phyloP scores from a whole-genome alignment of 2,329 filamentous ascomycete species.

The Diaporthe ilicicola region DNA sequence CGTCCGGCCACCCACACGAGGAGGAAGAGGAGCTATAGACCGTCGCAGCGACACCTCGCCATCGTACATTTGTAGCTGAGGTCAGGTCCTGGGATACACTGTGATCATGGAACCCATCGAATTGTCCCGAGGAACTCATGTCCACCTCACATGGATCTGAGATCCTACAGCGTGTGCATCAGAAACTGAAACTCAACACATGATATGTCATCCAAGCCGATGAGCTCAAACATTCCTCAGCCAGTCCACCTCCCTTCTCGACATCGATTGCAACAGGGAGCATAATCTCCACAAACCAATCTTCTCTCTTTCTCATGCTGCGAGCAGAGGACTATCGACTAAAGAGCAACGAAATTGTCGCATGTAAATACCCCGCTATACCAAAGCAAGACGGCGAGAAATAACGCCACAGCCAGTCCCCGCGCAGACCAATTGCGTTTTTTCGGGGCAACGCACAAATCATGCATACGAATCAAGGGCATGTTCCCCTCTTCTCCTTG shows the following conservation, averaged over 20 bases:
- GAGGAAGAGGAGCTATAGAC: constrained; percentile 23
- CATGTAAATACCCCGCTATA: constrained; percentile 27
- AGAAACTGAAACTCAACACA: background rate
- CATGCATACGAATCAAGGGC: background rate
- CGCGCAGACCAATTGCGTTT: background rate
- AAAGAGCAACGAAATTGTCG: background rate
- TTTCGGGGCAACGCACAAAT: too few species aligned
- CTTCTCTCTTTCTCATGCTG: background rate
- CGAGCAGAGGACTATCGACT: background rate
- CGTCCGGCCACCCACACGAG: background rate
- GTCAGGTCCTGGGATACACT: background rate
- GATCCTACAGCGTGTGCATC: background rate
- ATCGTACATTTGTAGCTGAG: background rate
- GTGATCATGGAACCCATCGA: background rate
- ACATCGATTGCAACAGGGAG: background rate
- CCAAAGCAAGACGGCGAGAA: constrained; percentile 33
- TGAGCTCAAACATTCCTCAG: background rate
- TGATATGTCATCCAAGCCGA: background rate
- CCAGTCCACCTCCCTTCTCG: too few species aligned
- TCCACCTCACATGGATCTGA: background rate
- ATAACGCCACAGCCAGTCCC: constrained; percentile 25
- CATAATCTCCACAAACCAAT: background rate
- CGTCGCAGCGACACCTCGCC: background rate
- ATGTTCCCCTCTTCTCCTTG: background rate
- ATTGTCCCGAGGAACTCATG: background rate